These are phyloP conservation scores for Terana coerulea DNA, from an alignment of 768 basidiomycete species.

Conservation along the genomic window DNA sequence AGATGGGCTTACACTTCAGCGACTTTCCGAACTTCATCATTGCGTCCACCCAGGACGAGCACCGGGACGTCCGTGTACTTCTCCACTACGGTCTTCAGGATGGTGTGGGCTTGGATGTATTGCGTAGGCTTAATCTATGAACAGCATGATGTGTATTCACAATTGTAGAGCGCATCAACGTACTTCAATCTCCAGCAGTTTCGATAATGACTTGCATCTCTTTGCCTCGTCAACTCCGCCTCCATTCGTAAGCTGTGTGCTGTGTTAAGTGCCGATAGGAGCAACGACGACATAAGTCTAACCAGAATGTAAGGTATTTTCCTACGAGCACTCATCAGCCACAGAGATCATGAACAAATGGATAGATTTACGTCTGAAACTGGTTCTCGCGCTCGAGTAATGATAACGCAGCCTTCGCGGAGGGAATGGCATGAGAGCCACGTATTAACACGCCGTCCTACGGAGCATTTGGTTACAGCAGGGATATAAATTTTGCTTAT, in stretches of 20 bases:
- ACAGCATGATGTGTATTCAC: neutral
- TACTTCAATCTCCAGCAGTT: slow-evolving; percentile 61
- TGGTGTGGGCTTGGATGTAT: slow-evolving; percentile 88
- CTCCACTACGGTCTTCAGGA: slow-evolving; percentile 59
- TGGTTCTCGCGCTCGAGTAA: slow-evolving; percentile 79
- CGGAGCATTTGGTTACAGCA: slow-evolving; percentile 9
- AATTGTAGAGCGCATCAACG: slow-evolving; percentile 15
- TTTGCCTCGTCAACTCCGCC: slow-evolving; percentile 70
- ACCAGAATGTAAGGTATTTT: slow-evolving; percentile 83
- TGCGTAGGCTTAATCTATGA: slow-evolving; percentile 65
- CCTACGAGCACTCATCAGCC: slow-evolving; percentile 34
- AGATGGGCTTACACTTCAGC: slow-evolving; percentile 62
- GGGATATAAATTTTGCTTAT: slow-evolving; percentile 7
- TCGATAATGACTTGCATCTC: slow-evolving; percentile 57
- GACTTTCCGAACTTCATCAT: slow-evolving; percentile 73
- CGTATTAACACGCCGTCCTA: slow-evolving; percentile 93
- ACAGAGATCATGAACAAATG: slow-evolving; percentile 14
- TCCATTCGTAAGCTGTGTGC: slow-evolving; percentile 77
- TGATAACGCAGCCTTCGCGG: slow-evolving; percentile 69
- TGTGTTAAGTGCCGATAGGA: neutral
- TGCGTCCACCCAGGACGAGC: slow-evolving; percentile 80
- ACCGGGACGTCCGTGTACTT: slow-evolving; percentile 73
- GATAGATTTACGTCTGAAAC: slow-evolving; percentile 45
- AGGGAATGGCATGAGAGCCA: slow-evolving; percentile 68
- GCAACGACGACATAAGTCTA: slow-evolving; percentile 18